Conservation (phyloP, 139 green algal species). For the Parachlorella kessleri region DNA sequence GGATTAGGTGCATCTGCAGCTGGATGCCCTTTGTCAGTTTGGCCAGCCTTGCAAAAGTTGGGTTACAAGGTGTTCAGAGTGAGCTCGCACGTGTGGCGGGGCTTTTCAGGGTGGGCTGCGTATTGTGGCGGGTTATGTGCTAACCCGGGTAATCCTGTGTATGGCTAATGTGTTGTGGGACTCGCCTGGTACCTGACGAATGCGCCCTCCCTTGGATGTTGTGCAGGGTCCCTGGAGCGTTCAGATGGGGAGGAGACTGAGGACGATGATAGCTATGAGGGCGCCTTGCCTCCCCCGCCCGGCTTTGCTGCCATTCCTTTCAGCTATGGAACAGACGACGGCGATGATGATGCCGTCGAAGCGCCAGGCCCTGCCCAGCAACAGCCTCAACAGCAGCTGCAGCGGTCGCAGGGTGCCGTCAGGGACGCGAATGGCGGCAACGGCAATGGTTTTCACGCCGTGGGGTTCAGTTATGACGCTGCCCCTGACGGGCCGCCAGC, state of each 20-base stretch:
- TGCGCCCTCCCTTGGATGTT: background rate
- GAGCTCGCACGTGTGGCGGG: no score
- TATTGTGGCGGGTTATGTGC: no score
- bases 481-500: background rate
- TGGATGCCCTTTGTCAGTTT: background rate
- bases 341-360: background rate
- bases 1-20: background rate
- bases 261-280: background rate
- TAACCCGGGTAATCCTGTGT: no score
- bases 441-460: conserved; percentile 8
- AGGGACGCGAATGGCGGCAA: background rate
- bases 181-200: no score
- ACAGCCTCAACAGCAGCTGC: no score
- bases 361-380: background rate
- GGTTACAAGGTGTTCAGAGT: no score
- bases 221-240: background rate
- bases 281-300: background rate
- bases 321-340: background rate
- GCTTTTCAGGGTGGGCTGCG: no score
- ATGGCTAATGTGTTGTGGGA: no score
- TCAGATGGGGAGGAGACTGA: background rate
- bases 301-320: conserved; percentile 16
- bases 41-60: background rate
- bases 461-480: conserved; percentile 36
- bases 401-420: background rate